Evolutionary conservation across 2,329 filamentous ascomycete genomes (phyloP).

Genomic region (Fusarium irregulare): DNA sequence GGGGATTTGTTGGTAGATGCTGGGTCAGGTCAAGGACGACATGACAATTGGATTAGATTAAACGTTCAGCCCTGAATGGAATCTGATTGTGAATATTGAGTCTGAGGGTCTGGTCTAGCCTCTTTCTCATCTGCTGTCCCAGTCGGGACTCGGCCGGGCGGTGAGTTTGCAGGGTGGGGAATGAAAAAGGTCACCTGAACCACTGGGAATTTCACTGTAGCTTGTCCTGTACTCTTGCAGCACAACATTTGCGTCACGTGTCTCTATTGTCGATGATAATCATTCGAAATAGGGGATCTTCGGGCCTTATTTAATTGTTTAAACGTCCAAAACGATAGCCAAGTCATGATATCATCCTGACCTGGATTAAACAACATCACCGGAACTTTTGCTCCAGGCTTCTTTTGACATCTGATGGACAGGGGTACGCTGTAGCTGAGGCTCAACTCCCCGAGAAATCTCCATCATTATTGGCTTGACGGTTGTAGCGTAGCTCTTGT

Average conservation of each 20-base stretch:
- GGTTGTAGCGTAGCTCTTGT: neutral
- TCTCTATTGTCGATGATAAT: neutral
- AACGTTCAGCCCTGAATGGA: conserved; percentile 2
- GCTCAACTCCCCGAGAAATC: conserved; percentile 19
- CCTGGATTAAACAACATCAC: neutral
- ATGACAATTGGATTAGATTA: neutral
- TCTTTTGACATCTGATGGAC: conserved; percentile 2
- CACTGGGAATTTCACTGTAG: conserved; percentile 40
- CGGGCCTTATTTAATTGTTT: neutral
- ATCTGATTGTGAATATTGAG: neutral
- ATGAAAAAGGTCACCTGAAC: conserved; percentile 44
- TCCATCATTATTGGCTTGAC: conserved; percentile 9
- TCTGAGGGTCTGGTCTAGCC: neutral
- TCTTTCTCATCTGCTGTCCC: conserved; percentile 19
- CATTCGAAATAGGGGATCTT: neutral
- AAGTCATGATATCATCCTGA: conserved; percentile 20
- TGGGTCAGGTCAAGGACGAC: neutral
- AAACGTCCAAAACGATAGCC: neutral
- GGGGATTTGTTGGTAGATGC: neutral
- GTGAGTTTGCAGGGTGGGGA: conserved; percentile 43
- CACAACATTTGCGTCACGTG: conserved; percentile 37
- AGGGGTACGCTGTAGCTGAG: conserved; percentile 20
- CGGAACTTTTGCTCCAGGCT: conserved; percentile 30
- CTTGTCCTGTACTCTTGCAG: neutral
- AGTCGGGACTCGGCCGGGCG: conserved; percentile 44